Evolutionary conservation across 257 asterid genomes (phyloP), one percentile per base, ranked within the genome.

Genomic region (Nicotiana tomentosiformis): DNA sequence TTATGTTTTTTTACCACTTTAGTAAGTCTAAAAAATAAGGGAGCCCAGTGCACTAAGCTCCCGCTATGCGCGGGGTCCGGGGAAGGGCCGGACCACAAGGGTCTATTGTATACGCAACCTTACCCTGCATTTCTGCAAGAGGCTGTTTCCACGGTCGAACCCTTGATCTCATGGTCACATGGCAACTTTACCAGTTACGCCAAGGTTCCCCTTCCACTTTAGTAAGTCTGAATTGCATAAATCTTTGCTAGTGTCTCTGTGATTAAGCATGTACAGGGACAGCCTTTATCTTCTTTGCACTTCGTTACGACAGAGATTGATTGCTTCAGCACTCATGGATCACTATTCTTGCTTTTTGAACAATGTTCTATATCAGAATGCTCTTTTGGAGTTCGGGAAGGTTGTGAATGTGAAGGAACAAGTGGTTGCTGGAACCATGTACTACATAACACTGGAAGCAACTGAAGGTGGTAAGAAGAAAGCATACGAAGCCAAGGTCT

Each of bases 401-500:
- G 97, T 95, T 18, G 88, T 93, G 37, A 93, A 91, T 64, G 94
- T 92, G 89, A 91, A 90, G 91, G 76, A 90, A 90, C 99, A 95
- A 85, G 92, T 88, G 69, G 97, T 95, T 69, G 76, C 97, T 1
- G 98, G 99, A 43, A 93, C 92, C 49, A 86, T 93, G 88, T 91
- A 95, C 88, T 86, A 93, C 39, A 77, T 95, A 51, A 95, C 98
- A 1, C 86, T 93, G 46, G 97, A 95, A 89, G 99, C 86, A 0
- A 88, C 78, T 43, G 97, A 93, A 4, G 98, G 95, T 4, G 92
- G 85, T 29, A 64, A 89, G 85, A 91, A 84, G 83, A 95, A 94
- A 80, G 89, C 84, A 15, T 95, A 94, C 37, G 99, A 93, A 87
- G 93, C 99, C 49, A 91, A 95, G 90, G 96, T 95, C 18, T 95